These are phyloP conservation scores for Fusarium bactridioides DNA, from an alignment of 2,329 filamentous ascomycete species.

Conservation along the genomic window DNA sequence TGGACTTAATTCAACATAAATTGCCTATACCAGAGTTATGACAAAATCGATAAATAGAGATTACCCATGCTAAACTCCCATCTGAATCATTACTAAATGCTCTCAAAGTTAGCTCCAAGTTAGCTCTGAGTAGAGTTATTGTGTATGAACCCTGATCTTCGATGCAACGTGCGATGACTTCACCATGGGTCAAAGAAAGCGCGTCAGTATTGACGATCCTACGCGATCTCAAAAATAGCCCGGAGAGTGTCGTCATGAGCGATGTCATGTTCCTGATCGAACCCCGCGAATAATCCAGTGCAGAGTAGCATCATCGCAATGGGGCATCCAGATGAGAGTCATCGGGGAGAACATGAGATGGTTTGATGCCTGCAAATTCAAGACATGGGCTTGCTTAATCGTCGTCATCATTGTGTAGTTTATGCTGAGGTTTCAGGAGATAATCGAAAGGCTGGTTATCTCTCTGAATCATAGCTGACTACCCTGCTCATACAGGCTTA, in stretches of 20 bases:
- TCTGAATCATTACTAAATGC: neutral
- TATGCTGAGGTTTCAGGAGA: neutral
- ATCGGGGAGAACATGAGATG: neutral
- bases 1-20: no score
- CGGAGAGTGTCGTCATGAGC: conserved; percentile 8
- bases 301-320: neutral
- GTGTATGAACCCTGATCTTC: neutral
- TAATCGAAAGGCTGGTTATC: neutral
- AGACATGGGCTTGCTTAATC: neutral
- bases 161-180: conserved; percentile 3
- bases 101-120: neutral
- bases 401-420: conserved; percentile 6
- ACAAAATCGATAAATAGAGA: neutral
- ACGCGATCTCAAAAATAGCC: neutral
- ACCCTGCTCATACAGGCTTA: neutral
- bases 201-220: neutral
- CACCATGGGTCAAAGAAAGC: neutral
- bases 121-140: neutral
- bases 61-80: neutral
- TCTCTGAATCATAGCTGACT: neutral
- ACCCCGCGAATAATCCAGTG: neutral
- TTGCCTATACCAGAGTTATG: neutral
- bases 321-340: neutral
- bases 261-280: conserved; percentile 14
- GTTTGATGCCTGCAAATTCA: neutral